These are phyloP conservation scores for Marchantia polymorpha DNA, from an alignment of 225 moss, liverwort and hornwort species.

Conservation along the genomic window DNA sequence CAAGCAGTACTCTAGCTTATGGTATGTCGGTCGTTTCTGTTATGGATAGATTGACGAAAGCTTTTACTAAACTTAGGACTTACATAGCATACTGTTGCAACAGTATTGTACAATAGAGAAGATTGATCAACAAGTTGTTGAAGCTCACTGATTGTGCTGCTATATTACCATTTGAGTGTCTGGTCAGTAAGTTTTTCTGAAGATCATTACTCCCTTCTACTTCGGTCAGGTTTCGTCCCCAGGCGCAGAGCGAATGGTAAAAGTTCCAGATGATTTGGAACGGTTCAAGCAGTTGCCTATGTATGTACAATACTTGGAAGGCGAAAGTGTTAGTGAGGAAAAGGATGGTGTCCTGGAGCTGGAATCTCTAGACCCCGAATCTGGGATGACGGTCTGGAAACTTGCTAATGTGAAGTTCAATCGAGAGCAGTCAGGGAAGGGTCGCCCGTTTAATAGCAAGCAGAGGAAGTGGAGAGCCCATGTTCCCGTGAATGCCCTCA, in stretches of 20 bases:
- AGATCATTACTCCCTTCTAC: background rate
- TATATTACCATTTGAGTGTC: background rate
- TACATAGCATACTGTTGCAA: no score
- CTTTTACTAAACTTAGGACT: background rate
- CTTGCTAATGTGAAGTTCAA: slow-evolving; percentile 82
- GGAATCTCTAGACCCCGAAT: slow-evolving; percentile 57
- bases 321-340: slow-evolving; percentile 28
- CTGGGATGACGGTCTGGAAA: slow-evolving; percentile 78
- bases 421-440: slow-evolving; percentile 70
- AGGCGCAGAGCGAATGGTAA: slow-evolving; percentile 89
- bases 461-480: slow-evolving; percentile 79
- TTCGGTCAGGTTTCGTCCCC: slow-evolving; percentile 75
- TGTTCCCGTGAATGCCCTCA: slow-evolving; percentile 52
- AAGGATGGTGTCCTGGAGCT: slow-evolving; percentile 83
- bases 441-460: slow-evolving; percentile 78
- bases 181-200: background rate
- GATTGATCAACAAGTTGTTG: background rate
- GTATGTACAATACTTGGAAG: slow-evolving; percentile 72
- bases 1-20: background rate
- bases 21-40: background rate
- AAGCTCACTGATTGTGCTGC: background rate
- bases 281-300: slow-evolving; percentile 91
- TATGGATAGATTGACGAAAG: background rate
- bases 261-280: slow-evolving; percentile 72
- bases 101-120: no score